These are phyloP conservation scores for Aureobasidium sp. DNA, from an alignment of 2,329 filamentous ascomycete genomes.

Conservation along the genomic window DNA sequence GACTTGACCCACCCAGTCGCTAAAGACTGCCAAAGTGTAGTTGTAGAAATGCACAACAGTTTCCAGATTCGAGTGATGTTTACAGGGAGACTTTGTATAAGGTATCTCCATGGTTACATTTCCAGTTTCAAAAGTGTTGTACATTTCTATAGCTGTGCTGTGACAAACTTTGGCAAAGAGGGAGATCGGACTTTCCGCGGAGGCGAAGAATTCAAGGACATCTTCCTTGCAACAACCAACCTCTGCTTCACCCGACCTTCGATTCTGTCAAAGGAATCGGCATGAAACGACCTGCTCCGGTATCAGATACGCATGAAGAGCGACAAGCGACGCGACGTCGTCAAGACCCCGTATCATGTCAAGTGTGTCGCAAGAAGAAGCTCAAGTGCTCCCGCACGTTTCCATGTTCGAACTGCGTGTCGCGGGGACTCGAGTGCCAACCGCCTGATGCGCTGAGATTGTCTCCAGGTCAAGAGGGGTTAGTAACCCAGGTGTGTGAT, in stretches of 20 bases:
- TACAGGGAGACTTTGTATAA: too few species aligned
- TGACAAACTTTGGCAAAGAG: too few species aligned
- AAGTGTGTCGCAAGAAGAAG: constrained; percentile 19
- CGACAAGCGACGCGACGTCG: constrained; percentile 15
- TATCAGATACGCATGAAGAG: neutral
- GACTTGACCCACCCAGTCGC: too few species aligned
- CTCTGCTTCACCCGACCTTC: too few species aligned
- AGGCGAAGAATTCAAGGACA: neutral
- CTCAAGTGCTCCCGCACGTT: constrained; percentile 17
- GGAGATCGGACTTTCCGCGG: too few species aligned
- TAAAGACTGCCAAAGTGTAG: too few species aligned
- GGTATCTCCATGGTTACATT: too few species aligned
- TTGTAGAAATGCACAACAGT: too few species aligned
- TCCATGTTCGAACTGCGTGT: constrained; percentile 22
- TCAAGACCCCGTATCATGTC: constrained; percentile 22
- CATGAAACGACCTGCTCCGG: neutral
- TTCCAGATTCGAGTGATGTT: too few species aligned
- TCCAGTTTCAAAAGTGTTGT: too few species aligned
- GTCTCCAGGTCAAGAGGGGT: neutral
- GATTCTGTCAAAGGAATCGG: fast-evolving
- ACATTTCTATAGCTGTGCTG: too few species aligned
- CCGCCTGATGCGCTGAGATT: neutral
- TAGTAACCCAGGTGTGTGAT: neutral
- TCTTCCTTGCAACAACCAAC: neutral
- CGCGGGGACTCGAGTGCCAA: constrained; percentile 16